Percentiles rank a stretch among this genome's conserved stretches.
Evolutionary conservation across 2,329 filamentous ascomycete species (phyloP).

Genomic region (Verticillium longisporum): DNA sequence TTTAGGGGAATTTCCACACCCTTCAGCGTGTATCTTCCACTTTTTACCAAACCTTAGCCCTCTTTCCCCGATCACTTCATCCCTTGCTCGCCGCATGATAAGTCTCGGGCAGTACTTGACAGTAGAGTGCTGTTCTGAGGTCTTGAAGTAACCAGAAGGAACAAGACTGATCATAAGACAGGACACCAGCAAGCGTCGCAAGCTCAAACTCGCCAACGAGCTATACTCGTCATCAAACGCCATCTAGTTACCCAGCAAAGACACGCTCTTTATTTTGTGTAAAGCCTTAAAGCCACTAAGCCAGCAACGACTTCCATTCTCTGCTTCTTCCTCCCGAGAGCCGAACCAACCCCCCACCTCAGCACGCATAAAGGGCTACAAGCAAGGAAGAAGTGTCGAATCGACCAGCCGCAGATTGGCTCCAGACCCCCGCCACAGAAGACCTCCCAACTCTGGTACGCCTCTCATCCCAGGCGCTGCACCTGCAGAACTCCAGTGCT

Average conservation of each 20-base stretch:
- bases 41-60: neutral
- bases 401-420: conserved; percentile 6
- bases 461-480: conserved; percentile 6
- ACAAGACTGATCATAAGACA: neutral
- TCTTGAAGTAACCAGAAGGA: neutral
- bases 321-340: neutral
- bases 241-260: too few relatives aligned
- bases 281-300: neutral
- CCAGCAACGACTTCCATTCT: neutral
- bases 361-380: conserved; percentile 6
- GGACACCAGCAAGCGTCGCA: neutral
- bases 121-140: neutral
- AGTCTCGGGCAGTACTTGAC: neutral
- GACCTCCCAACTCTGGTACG: conserved; percentile 7
- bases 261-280: too few relatives aligned
- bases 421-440: conserved; percentile 5
- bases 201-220: neutral
- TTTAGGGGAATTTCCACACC: neutral
- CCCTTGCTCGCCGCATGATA: too few relatives aligned
- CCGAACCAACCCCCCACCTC: conserved; percentile 3
- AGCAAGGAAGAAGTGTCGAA: conserved; percentile 1
- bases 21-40: neutral
- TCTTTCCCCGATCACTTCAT: neutral
- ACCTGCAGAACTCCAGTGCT: conserved; percentile 3
- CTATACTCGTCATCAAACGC: too few relatives aligned